Evolutionary conservation across 1,139 yeast species (phyloP), one percentile per base, ranked within the genome.

Genomic region (Debaryomyces robertsiae): DNA sequence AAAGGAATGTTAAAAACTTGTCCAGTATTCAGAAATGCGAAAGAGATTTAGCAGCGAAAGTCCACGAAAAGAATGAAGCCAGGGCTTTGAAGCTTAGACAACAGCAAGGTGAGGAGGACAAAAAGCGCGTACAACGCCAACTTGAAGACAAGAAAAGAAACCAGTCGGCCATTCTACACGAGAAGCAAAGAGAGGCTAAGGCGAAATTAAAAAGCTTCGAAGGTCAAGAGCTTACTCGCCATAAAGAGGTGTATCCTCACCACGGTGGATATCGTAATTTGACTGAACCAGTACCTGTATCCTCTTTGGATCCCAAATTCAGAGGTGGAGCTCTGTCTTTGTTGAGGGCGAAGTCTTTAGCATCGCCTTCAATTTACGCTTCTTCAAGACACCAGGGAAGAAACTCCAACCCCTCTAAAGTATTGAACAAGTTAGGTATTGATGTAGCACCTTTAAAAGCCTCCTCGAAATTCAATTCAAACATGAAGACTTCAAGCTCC

Each of bases 391-490:
- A 62, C 28, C 41, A 40, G 5, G 51, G 50, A 3, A 46, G 54
- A 9, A 60, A 58, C 40, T 60, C 59, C n/a, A 61, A 63, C 44
- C 65, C 73, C 34, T 58, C 63, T 2, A 64, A 64, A 36, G 75
- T 75, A 1, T 62, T 76, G 42, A 69, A 67, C 40, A 69, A 63
- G 44, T 55, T 75, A 36, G 81, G 81, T 3, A 71, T 75, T 32
- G 70, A 67, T 17, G 50, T 73, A 39, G 48, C 57, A 30, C 53
- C 64, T 3, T 48, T 66, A 3, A 24, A 35, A 17, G 4, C 30
- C 16, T 24, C 30, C 4, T 29, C 27, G 16, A 55, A 49, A 38
- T 47, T 61, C n/a, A 47, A 47, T 28, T 49, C 59, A n/a, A 53
- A 52, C 37, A 53, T 67, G 41, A 70, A 74, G 47, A 70, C 77